A percentile compares a stretch with the other conserved stretches of the same genome.
Conservation (phyloP, 805 yeast genomes). For the Starmerella kuoi region DNA sequence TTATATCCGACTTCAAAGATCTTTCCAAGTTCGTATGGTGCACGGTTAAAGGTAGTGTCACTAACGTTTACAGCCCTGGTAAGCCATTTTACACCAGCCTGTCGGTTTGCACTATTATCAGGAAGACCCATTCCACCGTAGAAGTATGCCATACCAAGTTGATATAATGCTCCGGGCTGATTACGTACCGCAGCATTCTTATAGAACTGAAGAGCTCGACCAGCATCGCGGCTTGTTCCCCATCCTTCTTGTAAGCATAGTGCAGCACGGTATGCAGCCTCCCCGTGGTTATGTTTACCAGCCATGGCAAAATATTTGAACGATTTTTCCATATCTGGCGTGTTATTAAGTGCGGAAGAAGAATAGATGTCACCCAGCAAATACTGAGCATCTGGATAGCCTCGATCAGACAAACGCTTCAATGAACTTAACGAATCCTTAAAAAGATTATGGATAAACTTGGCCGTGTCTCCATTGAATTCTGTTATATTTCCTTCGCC, state of each 20-base stretch:
- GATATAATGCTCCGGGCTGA: constrained; percentile 95
- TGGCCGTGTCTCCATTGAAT: neutral
- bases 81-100: constrained; percentile 86
- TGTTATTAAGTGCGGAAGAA: constrained; percentile 64
- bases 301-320: constrained; percentile 70
- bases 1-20: constrained; percentile 73
- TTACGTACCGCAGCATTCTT: constrained; percentile 80
- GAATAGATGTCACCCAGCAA: constrained; percentile 80
- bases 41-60: constrained; percentile 75
- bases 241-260: constrained; percentile 87
- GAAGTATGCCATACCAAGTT: constrained; percentile 77
- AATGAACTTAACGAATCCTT: constrained; percentile 68
- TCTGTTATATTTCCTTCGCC: neutral
- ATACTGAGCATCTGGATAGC: constrained; percentile 84
- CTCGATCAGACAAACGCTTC: constrained; percentile 61
- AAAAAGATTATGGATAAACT: constrained; percentile 37
- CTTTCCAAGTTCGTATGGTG: constrained; percentile 83
- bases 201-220: constrained; percentile 70
- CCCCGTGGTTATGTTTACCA: constrained; percentile 87
- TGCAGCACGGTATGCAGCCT: constrained; percentile 82
- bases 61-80: constrained; percentile 77
- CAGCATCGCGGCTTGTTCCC: constrained; percentile 80
- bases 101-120: constrained; percentile 51
- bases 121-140: constrained; percentile 74
- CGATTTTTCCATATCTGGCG: constrained; percentile 66